These are phyloP conservation scores for Cyclotella sp. DNA, from an alignment of 108 stramenopile species.

Conservation along the genomic window DNA sequence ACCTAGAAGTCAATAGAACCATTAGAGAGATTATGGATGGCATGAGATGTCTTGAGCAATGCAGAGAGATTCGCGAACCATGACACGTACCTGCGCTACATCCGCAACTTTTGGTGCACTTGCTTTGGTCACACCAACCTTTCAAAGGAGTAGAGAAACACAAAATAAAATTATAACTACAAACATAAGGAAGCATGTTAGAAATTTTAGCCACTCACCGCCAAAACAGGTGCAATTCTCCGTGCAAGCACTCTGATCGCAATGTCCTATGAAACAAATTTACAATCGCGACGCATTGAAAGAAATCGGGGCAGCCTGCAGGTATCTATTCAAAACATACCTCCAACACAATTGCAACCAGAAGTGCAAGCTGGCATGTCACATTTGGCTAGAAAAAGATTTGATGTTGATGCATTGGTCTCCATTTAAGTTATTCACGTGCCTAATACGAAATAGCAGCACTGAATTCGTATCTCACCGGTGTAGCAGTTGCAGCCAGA, in stretches of 20 bases:
- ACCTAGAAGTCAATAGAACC: not conserved
- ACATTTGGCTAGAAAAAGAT: not conserved
- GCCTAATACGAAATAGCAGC: not conserved
- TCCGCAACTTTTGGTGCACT: constrained; percentile 2
- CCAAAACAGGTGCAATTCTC: constrained; percentile 1
- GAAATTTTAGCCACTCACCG: too few species aligned
- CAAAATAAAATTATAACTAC: too few species aligned
- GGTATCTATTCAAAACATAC: not conserved
- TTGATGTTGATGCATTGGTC: not conserved
- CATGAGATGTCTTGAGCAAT: not conserved
- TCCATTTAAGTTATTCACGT: not conserved
- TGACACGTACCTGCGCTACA: not conserved
- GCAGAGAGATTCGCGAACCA: not conserved
- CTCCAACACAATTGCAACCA: not conserved
- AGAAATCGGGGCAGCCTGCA: not conserved
- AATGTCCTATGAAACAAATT: not conserved
- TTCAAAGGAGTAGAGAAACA: too few species aligned
- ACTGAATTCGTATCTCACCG: not conserved
- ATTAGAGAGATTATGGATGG: too few species aligned
- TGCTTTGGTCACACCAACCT: constrained; percentile 1
- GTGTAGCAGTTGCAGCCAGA: constrained; percentile 4
- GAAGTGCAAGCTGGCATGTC: constrained; percentile 2
- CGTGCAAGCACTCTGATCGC: constrained; percentile 6
- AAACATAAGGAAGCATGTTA: too few species aligned
- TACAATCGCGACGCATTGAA: not conserved